Percentiles rank a stretch among this genome's conserved stretches.
phyloP scores from a whole-genome alignment of 345 rosid species.

The Ceriops tagal region DNA sequence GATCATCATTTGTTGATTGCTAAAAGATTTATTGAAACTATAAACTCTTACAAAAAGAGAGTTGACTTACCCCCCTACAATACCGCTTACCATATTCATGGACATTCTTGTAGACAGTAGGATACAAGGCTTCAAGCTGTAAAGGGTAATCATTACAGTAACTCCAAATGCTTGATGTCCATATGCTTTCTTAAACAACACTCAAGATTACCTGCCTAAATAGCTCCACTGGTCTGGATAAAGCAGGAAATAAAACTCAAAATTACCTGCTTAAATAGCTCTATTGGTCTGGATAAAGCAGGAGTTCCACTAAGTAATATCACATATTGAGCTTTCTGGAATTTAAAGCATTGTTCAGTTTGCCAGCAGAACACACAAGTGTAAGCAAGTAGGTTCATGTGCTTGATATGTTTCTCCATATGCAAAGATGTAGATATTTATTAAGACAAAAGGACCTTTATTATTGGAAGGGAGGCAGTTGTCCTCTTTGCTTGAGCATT shows the following conservation, averaged over 20 bases:
- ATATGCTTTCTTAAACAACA: constrained; percentile 11
- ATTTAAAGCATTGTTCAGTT: constrained; percentile 11
- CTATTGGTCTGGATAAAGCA: constrained; percentile 95
- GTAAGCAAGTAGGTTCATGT: neutral
- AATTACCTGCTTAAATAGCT: constrained; percentile 85
- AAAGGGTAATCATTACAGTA: constrained; percentile 18
- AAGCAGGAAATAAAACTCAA: constrained; percentile 48
- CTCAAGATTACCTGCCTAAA: constrained; percentile 66
- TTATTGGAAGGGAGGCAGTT: constrained; percentile 68
- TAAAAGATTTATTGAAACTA: neutral
- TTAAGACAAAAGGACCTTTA: constrained; percentile 55
- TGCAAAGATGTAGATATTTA: constrained; percentile 11
- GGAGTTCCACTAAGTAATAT: constrained; percentile 92
- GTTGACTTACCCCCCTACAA: constrained; percentile 75
- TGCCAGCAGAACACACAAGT: neutral
- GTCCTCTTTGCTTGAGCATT: constrained; percentile 98
- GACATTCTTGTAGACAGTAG: constrained; percentile 73
- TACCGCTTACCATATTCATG: constrained; percentile 86
- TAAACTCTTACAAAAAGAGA: constrained; percentile 2
- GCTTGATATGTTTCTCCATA: neutral
- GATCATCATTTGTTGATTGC: constrained; percentile 11
- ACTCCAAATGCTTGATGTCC: constrained; percentile 11
- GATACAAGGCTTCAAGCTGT: constrained; percentile 92
- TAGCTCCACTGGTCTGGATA: constrained; percentile 93
- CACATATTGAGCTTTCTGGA: constrained; percentile 89